Evolutionary conservation across 441 rosid genomes (phyloP), one percentile per base, ranked within the genome.

Genomic region (Croton laevigatus): DNA sequence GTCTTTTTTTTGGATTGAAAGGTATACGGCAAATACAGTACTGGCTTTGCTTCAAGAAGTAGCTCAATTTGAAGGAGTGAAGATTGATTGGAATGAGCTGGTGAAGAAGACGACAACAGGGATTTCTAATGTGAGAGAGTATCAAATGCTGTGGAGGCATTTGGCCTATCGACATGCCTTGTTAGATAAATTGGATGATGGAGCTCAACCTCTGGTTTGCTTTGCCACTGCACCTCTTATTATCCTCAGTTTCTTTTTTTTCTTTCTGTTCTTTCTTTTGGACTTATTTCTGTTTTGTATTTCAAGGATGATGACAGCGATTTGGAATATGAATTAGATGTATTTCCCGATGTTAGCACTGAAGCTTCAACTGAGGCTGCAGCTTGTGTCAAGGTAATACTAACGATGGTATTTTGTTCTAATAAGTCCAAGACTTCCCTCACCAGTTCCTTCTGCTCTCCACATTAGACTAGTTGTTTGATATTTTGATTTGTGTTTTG

Each of bases 291-390:
- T 13, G 58, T 13, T 65, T 52, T 20, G 7, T 67, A 3, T n/a
- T 2, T 81, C 67, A 84, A 95, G 99, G 96, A 92, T 75, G 95
- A 91, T 75, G 93, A 92, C 53, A 93, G 97, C 82, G 98, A 93
- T 82, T 75, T 91, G 60, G 99, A 95, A 64, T 89, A 72, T 62
- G 99, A 95, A 62, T 66, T 95, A 88, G 98, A 93, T 83, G 86
- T 92, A 60, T 84, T 66, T 69, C 97, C 99, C 75, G 80, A 76
- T 59, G 88, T 83, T 67, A 79, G 81, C 38, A 71, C 45, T 71
- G 99, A 95, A 81, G 83, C 88, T 65, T 79, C 87, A 12, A 44
- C 82, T 4, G 98, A 93, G 82, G 97, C 92, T 79, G 86, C 91
- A 65, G 98, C 98, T 10, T 85, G 89, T 77, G 98, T 93, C 40